Evolutionary conservation across 441 rosid genomes (phyloP).

Genomic region (Macaranga tanarius): DNA sequence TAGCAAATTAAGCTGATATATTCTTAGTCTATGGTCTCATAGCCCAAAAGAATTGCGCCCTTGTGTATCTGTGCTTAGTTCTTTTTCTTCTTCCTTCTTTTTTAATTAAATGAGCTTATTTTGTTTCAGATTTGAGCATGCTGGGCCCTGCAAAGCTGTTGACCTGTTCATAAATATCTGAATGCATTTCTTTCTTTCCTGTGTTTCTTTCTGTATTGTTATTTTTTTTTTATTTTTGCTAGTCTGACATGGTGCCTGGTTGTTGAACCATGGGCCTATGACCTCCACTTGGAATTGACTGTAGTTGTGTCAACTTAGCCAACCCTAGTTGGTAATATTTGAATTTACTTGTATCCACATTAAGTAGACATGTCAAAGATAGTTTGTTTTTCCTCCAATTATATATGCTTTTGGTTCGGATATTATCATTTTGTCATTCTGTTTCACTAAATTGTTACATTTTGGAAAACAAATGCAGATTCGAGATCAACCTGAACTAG

Average conservation of each 20-base stretch:
- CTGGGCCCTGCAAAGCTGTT: not conserved
- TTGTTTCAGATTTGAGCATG: not conserved
- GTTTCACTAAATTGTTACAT: conserved; percentile 2
- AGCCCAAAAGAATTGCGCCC: not conserved
- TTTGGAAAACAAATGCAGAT: conserved; percentile 43
- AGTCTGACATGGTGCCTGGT: too few species aligned
- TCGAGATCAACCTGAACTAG: conserved; percentile 72
- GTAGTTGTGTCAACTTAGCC: not conserved
- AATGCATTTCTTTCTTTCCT: not conserved
- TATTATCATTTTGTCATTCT: conserved; percentile 19
- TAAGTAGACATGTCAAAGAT: not conserved
- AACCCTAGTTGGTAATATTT: not conserved
- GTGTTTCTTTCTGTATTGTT: too few species aligned
- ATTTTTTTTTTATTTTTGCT: too few species aligned
- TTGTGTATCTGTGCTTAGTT: not conserved
- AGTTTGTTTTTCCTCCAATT: not conserved
- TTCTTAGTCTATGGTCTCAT: not conserved
- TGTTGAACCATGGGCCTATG: not conserved
- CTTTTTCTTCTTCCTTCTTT: not conserved
- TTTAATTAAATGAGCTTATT: not conserved
- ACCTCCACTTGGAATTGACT: not conserved
- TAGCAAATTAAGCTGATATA: not conserved
- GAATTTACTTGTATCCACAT: not conserved
- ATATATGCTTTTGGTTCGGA: not conserved
- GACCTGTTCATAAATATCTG: not conserved